These are phyloP conservation scores for Coemansia aciculifera DNA, from an alignment of 192 early-diverging fungal genomes.

Conservation along the genomic window DNA sequence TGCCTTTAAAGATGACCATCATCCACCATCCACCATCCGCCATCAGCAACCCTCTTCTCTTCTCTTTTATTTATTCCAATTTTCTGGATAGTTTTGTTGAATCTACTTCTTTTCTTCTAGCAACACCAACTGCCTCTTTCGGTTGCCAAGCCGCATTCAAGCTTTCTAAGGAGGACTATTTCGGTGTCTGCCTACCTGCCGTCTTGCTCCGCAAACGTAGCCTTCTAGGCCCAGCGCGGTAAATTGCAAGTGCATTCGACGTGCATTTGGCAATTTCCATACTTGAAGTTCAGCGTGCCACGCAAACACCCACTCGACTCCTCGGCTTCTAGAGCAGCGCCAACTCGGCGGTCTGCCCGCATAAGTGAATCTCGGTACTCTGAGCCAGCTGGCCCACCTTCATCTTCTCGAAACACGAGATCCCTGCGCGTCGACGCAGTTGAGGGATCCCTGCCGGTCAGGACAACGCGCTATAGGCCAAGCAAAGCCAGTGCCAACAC, in stretches of 20 bases:
- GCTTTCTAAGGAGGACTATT: neutral
- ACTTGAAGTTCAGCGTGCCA: conserved; percentile 21
- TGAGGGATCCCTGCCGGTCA: neutral
- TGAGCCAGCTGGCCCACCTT: neutral
- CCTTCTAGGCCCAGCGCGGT: conserved; percentile 7
- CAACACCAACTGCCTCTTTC: neutral
- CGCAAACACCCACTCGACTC: conserved; percentile 24
- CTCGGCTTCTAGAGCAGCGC: conserved; percentile 11
- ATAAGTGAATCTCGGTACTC: conserved; percentile 22
- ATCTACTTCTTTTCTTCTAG: no score
- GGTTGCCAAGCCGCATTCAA: neutral
- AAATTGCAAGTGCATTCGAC: conserved; percentile 25
- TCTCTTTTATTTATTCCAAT: no score
- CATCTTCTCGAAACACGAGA: neutral
- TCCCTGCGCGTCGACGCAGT: neutral
- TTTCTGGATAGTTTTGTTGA: neutral
- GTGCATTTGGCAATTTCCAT: conserved; percentile 28
- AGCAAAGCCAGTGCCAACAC: neutral
- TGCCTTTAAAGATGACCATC: no score
- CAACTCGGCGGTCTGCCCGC: conserved; percentile 33
- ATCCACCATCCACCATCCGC: no score
- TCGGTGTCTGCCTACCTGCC: neutral
- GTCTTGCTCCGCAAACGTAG: conserved; percentile 9
- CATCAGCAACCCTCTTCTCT: neutral
- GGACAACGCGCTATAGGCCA: neutral